Evolutionary conservation across 83 land plant species (phyloP).

Genomic region (Larix sibirica): DNA sequence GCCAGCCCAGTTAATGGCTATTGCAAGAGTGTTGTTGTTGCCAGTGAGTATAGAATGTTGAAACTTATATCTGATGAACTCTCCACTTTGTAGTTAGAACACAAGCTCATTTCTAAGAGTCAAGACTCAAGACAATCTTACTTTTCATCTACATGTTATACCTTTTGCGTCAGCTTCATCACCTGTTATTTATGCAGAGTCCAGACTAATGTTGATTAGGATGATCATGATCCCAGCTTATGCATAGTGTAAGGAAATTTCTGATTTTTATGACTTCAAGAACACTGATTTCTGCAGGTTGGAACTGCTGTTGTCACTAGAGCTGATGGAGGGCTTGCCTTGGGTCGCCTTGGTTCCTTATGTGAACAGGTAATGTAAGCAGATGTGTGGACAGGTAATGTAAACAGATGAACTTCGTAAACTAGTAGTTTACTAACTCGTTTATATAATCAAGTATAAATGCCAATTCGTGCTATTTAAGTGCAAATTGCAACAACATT

Average conservation of each 20-base stretch:
- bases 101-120: too few relatives aligned
- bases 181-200: background rate
- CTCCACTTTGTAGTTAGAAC: too few relatives aligned
- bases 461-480: background rate
- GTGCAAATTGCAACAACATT: background rate
- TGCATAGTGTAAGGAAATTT: background rate
- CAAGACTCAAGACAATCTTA: background rate
- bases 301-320: constrained; percentile 93
- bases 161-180: background rate
- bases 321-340: constrained; percentile 71
- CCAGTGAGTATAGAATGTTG: too few relatives aligned
- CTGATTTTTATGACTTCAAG: background rate
- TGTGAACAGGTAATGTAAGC: constrained; percentile 68
- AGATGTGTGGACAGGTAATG: constrained; percentile 68
- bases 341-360: constrained; percentile 77
- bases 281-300: constrained; percentile 42
- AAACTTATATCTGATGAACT: too few relatives aligned
- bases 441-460: too few relatives aligned
- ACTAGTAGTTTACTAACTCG: too few relatives aligned
- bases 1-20: too few relatives aligned
- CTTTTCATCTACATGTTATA: background rate
- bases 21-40: too few relatives aligned
- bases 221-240: background rate
- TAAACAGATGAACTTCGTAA: too few relatives aligned
- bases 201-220: background rate